These are phyloP conservation scores for Forsythia viridissima DNA, from an alignment of 257 asterid species.

Conservation along the genomic window DNA sequence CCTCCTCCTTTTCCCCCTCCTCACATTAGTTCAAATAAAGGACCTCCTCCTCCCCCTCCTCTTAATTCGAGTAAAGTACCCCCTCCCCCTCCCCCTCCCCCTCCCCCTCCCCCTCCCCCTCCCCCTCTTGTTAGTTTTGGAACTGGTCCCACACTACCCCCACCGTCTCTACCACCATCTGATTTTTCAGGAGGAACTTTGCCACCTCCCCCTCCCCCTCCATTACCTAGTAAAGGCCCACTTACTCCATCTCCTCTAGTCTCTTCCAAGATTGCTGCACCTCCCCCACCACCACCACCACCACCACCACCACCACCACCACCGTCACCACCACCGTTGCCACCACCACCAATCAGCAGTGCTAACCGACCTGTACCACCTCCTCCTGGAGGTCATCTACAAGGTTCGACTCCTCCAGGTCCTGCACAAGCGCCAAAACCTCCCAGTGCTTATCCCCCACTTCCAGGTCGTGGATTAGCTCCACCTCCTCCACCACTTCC, in stretches of 20 bases:
- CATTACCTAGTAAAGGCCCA: slow-evolving; percentile 15
- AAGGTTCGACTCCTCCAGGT: slow-evolving; percentile 21
- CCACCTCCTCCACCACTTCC: slow-evolving; percentile 3
- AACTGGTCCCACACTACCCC: neutral
- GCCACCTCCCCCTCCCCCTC: slow-evolving; percentile 32
- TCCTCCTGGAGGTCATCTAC: slow-evolving; percentile 33
- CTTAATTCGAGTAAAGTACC: slow-evolving; percentile 12
- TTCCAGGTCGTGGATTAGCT: slow-evolving; percentile 2
- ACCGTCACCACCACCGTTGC: too few relatives aligned
- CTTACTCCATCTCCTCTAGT: slow-evolving; percentile 21
- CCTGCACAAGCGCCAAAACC: slow-evolving; percentile 26
- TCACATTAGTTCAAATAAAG: slow-evolving; percentile 5
- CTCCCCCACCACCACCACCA: slow-evolving; percentile 33
- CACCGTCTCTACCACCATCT: slow-evolving; percentile 31
- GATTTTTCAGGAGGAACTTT: slow-evolving; percentile 18
- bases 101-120: too few relatives aligned
- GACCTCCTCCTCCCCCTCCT: slow-evolving; percentile 6
- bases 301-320: too few relatives aligned
- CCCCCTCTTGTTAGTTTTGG: neutral
- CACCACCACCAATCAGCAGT: too few relatives aligned
- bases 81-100: too few relatives aligned
- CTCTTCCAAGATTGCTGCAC: slow-evolving; percentile 23
- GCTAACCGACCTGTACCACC: slow-evolving; percentile 31
- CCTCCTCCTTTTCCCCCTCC: slow-evolving; percentile 13
- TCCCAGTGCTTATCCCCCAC: neutral